phyloP scores from a whole-genome alignment of 2,329 filamentous ascomycete genomes.

The Mycosphaerella arachidis region DNA sequence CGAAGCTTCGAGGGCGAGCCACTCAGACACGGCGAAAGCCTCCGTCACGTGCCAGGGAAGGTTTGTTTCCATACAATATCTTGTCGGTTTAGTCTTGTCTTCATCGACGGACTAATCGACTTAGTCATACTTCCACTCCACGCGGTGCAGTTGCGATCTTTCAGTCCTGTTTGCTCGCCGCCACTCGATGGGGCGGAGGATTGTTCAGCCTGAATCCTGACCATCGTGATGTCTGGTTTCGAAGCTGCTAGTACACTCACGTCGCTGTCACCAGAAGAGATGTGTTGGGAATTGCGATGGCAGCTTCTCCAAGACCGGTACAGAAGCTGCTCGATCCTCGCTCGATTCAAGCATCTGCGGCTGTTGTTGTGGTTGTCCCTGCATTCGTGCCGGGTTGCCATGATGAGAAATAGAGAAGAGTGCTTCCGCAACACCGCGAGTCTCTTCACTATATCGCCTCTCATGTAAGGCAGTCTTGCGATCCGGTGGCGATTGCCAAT shows the following conservation, averaged over 20 bases:
- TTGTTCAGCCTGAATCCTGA: neutral
- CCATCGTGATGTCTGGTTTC: neutral
- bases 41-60: neutral
- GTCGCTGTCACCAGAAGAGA: slow-evolving; percentile 17
- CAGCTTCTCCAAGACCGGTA: slow-evolving; percentile 1
- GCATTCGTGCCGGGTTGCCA: slow-evolving; percentile 3
- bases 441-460: slow-evolving; percentile 21
- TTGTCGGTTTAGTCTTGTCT: neutral
- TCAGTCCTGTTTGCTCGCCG: neutral
- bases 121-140: no score
- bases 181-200: neutral
- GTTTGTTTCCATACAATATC: neutral
- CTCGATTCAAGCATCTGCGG: neutral
- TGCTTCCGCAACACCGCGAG: slow-evolving; percentile 20
- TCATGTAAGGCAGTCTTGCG: slow-evolving; percentile 1
- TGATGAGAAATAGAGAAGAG: slow-evolving; percentile 21
- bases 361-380: neutral
- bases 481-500: slow-evolving; percentile 7
- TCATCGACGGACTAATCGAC: no score
- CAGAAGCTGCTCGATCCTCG: neutral
- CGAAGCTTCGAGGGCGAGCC: neutral
- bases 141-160: neutral
- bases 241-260: neutral
- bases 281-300: slow-evolving; percentile 19
- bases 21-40: neutral